Base-by-base conservation (phyloP, 352 stramenopile genomes). In the Globisporangium orthogonon region DNA sequence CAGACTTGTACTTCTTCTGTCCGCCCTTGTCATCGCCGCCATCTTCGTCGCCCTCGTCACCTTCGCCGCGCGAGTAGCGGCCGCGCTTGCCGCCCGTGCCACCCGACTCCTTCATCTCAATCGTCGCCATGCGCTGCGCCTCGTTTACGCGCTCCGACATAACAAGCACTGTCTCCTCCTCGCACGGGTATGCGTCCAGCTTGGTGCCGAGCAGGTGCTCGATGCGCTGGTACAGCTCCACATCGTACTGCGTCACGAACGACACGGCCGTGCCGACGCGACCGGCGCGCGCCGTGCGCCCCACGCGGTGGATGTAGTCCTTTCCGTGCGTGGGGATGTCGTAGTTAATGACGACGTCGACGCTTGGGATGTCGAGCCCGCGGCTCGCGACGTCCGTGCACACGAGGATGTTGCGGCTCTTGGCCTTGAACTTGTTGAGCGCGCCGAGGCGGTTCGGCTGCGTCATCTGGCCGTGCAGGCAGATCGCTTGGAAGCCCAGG, bases 291-390 rank as follows among this genome's bases (percentile, higher is more conserved):
- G 97, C 97, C 5, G 97, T 99, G 54, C 97, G 86, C 18, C 97
- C 97, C 2, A 99, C 96, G 37, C 97, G 83, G 69, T 99, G 97
- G 64, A 99, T 98, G 74, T 99, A 99, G 72, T 99, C 96, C 70
- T 99, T 99, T 29, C 93, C 95, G 71, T 99, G 91, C 29, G 83
- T 96, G 9, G 98, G 97, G 50, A 99, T 97, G 75, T 99, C 97
- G 76, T 98, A 99, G 70, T 99, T 99, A 56, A 99, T 87, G 15
- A 99, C 97, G 13, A 98, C 74, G 70, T 99, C 97, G 39, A 99
- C 97, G 54, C 79, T 91, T 2, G 97, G 97, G 61, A 99, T 98
- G 67, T 99, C 97, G 31, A 99, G 78, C 4, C 97, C 97, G 55
- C 89, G 86, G 51, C 77, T 88, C 7, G 89, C 89, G 14, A 96